These are phyloP conservation scores for Erigeron canadensis DNA, from an alignment of 129 eudicot species.

Conservation along the genomic window DNA sequence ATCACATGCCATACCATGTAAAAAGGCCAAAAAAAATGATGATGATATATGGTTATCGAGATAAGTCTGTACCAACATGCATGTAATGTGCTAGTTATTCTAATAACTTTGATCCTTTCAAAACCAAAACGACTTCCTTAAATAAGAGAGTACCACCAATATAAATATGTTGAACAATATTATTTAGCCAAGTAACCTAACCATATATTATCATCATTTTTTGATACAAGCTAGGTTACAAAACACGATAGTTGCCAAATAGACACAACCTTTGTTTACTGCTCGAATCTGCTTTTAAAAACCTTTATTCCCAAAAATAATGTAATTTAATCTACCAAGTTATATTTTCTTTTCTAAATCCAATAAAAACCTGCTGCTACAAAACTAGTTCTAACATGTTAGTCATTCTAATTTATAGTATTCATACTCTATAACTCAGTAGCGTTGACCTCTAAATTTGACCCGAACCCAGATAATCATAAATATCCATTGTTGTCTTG, in stretches of 20 bases:
- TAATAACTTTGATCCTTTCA: too few species aligned
- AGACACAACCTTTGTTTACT: constrained; percentile 25
- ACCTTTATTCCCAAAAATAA: constrained; percentile 20
- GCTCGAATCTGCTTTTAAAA: constrained; percentile 22
- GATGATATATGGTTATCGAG: too few species aligned
- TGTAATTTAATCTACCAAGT: neutral
- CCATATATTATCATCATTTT: constrained; percentile 13
- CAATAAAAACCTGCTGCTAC: constrained; percentile 18
- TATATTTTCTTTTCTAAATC: constrained; percentile 16
- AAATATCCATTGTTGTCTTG: neutral
- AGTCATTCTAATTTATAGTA: constrained; percentile 20
- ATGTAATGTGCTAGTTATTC: too few species aligned
- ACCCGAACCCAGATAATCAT: constrained; percentile 24
- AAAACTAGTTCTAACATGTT: constrained; percentile 31
- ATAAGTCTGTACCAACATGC: too few species aligned
- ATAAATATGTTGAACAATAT: neutral
- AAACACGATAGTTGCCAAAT: constrained; percentile 29
- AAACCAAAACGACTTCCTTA: too few species aligned
- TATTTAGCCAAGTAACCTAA: constrained; percentile 19
- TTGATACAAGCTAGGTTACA: constrained; percentile 24
- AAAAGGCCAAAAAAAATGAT: too few species aligned
- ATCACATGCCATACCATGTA: too few species aligned
- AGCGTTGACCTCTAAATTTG: constrained; percentile 46
- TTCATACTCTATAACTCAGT: constrained; percentile 55
- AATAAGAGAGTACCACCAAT: too few species aligned